Percentiles rank a stretch among this genome's conserved stretches.
Evolutionary conservation across 1,284 basidiomycete species (phyloP).

Genomic region (Cystobasidium sp.): DNA sequence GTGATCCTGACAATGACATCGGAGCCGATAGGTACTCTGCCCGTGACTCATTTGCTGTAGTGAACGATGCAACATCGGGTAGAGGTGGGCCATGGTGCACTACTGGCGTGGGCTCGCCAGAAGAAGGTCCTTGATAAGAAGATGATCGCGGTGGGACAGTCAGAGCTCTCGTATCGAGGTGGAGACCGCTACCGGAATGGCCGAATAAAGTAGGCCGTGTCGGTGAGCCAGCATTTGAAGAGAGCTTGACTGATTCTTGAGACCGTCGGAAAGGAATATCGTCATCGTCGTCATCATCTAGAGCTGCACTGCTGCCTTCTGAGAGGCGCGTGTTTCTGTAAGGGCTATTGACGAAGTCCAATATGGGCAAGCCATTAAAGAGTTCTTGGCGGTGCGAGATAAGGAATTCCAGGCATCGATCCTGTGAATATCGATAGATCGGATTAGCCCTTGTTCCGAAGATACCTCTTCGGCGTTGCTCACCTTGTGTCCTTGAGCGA

Average conservation of each 20-base stretch:
- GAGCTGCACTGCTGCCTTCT: slow-evolving; percentile 3
- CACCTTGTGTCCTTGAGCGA: slow-evolving; percentile 73
- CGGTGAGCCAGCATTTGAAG: slow-evolving; percentile 1
- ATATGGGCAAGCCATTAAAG: slow-evolving; percentile 55
- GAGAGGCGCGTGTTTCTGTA: slow-evolving; percentile 21
- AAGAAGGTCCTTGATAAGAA: slow-evolving; percentile 13
- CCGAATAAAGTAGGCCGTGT: slow-evolving; percentile 11
- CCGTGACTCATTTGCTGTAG: not conserved
- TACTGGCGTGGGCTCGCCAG: slow-evolving; percentile 20
- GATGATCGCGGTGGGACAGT: slow-evolving; percentile 16
- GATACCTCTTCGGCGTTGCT: slow-evolving; percentile 30
- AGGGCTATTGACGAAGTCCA: slow-evolving; percentile 7
- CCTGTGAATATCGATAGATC: slow-evolving; percentile 61
- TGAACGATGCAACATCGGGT: not conserved
- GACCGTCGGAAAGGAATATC: slow-evolving; percentile 36
- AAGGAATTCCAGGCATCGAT: slow-evolving; percentile 83
- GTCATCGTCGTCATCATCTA: slow-evolving; percentile 31
- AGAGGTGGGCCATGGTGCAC: not conserved
- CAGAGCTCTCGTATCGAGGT: slow-evolving; percentile 12
- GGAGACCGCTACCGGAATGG: slow-evolving; percentile 8
- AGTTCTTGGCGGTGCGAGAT: slow-evolving; percentile 66
- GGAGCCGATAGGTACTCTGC: slow-evolving; percentile 12
- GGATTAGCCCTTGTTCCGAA: slow-evolving; percentile 10
- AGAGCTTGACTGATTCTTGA: slow-evolving; percentile 36
- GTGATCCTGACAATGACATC: slow-evolving; percentile 6